These are phyloP conservation scores for Pilasporangium apinafurcum DNA, from an alignment of 352 stramenopile genomes.

Conservation along the genomic window DNA sequence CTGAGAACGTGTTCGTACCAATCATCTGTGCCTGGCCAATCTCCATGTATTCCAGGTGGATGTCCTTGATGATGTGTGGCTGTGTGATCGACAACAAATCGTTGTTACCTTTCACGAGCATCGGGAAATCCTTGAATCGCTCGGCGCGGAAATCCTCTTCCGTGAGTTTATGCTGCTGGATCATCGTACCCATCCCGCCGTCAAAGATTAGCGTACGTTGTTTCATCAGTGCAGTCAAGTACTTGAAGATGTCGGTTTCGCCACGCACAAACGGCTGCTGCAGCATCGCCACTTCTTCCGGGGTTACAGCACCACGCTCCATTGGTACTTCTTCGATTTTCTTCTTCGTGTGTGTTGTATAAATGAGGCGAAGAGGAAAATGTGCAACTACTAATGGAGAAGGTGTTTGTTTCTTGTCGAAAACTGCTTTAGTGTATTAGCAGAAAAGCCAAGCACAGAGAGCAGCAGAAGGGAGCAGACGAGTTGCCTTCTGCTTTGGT, in stretches of 20 bases:
- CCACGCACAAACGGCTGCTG: constrained; percentile 54
- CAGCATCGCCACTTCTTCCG: constrained; percentile 37
- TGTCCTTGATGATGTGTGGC: constrained; percentile 92
- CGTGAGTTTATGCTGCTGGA: constrained; percentile 89
- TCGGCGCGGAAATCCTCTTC: constrained; percentile 96
- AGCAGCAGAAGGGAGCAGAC: too few relatives aligned
- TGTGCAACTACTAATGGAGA: too few relatives aligned
- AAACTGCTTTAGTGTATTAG: too few relatives aligned
- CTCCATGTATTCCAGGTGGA: constrained; percentile 95
- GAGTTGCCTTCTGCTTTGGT: too few relatives aligned
- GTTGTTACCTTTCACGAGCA: constrained; percentile 97
- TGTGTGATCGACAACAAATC: constrained; percentile 95
- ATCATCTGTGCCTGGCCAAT: constrained; percentile 91
- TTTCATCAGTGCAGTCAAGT: constrained; percentile 69
- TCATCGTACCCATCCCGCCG: constrained; percentile 98
- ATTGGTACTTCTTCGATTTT: too few relatives aligned
- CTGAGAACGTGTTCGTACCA: constrained; percentile 97
- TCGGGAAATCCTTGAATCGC: constrained; percentile 88
- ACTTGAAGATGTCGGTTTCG: constrained; percentile 71
- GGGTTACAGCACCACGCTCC: constrained; percentile 33
- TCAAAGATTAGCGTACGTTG: constrained; percentile 93
- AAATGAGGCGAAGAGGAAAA: too few relatives aligned
- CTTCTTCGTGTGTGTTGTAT: too few relatives aligned
- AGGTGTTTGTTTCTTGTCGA: too few relatives aligned
- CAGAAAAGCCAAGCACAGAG: too few relatives aligned